Base-by-base conservation (phyloP, 2,329 filamentous ascomycete species). In the Pseudogymnoascus verrucosus region DNA sequence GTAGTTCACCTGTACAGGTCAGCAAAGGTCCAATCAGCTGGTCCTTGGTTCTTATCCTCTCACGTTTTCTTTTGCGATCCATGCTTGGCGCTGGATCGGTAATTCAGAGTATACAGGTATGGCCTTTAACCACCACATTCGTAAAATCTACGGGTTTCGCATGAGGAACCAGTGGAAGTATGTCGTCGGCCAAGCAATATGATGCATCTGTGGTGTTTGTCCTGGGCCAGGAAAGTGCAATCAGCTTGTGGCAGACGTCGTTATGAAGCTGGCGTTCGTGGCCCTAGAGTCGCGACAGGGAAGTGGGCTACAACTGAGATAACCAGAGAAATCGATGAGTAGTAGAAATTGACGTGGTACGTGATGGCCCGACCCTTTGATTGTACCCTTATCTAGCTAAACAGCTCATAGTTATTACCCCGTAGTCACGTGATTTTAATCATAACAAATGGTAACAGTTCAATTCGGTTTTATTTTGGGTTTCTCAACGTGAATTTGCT, bases 1-100 rank as follows among this genome's bases (percentile, higher is more conserved):
- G 90, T 78, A 98, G 83, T 81, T 96, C 90, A 80, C 91, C 92
- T 97, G 74, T 47, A 68, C 61, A 47, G 39, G 59, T 16, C 28
- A 54, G 37, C n/a, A 60, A 16, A n/a, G 14, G 7, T n/a, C 47
- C 19, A 39, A 63, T 42, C 37, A 47, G 61, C 28, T 14, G 34
- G 34, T 54, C 21, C 16, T 10, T 42, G 14, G 28, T 34, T 28
- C n/a, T 7, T 31, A 47, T 28, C n/a, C 21, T 10, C 82, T 69
- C 69, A 87, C 85, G 83, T 79, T 86, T 86, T 74, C 82, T 84
- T 77, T 79, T 78, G 78, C 85, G 84, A 80, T 87, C 84, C 85
- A 88, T 88, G 71, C 68, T 74, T 75, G 76, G 78, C 64, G 63
- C 63, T 65, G 64, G 64, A 64, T 64, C 66, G 61, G 67, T 65